Conservation (phyloP, 2,329 filamentous ascomycete genomes). For the Acrocalymma vagum region DNA sequence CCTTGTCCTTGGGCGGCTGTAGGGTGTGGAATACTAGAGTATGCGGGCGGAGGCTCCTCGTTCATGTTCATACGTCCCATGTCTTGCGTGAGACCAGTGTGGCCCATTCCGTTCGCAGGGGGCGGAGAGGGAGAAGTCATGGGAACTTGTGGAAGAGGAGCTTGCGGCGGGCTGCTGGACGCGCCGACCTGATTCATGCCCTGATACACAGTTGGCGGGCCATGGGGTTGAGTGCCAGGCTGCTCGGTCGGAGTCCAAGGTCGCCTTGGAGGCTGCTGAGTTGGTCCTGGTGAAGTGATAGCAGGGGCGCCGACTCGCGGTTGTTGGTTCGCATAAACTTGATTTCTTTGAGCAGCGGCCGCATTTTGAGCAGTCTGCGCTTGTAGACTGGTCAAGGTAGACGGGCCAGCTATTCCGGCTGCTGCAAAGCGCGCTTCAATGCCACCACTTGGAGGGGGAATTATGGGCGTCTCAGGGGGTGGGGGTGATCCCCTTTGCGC, state of each 20-base stretch:
- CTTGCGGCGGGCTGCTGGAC: slow-evolving; percentile 51
- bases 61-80: slow-evolving; percentile 82
- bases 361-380: slow-evolving; percentile 81
- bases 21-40: slow-evolving; percentile 73
- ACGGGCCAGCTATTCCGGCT: slow-evolving; percentile 86
- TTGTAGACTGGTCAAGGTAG: slow-evolving; percentile 79
- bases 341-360: slow-evolving; percentile 80
- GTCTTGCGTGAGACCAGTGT: slow-evolving; percentile 82
- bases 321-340: slow-evolving; percentile 70
- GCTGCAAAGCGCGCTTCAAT: slow-evolving; percentile 94
- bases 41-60: slow-evolving; percentile 92
- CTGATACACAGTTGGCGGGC: slow-evolving; percentile 90
- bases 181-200: slow-evolving; percentile 73
- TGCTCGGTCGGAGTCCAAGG: slow-evolving; percentile 97
- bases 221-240: slow-evolving; percentile 85
- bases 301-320: slow-evolving; percentile 58
- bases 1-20: slow-evolving; percentile 56
- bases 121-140: slow-evolving; percentile 32
- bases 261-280: slow-evolving; percentile 59
- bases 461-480: slow-evolving; percentile 89
- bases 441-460: slow-evolving; percentile 77
- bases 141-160: slow-evolving; percentile 39
- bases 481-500: slow-evolving; percentile 93
- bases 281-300: slow-evolving; percentile 55
- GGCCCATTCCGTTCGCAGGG: slow-evolving; percentile 31